Evolutionary conservation across 1,284 basidiomycete species (phyloP), one percentile per base, ranked within the genome.

Genomic region (Ceratobasidium sp.): DNA sequence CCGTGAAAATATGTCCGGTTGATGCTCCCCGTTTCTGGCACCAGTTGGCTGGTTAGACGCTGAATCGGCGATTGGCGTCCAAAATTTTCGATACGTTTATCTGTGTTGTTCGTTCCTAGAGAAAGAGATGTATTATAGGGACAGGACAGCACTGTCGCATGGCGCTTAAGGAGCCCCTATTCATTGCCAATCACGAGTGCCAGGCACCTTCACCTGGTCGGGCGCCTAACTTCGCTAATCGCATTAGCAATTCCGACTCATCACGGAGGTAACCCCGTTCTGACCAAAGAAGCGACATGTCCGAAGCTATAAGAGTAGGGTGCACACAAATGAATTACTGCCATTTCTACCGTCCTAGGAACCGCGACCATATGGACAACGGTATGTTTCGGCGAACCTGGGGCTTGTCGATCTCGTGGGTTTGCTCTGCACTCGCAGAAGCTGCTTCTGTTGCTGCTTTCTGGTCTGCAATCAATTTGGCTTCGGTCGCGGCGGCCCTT

Each of bases 311-410:
- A 6, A 61, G 45, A 8, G 15, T 35, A 35, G 45, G n/a, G 45
- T 56, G 20, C 23, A 68, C n/a, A 39, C 42, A 56, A 56, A 68
- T 54, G 49, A 54, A 68, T 68, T 54, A 15, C 33, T 56, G 17
- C 23, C 26, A 33, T 15, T 13, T 33, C 42, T 53, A 74, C 53
- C 71, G 71, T 11, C 71, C 71, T n/a, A 61, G 45, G 26, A 74
- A 74, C 26, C 71, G 51, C n/a, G 53, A 42, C 68, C 68, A 71
- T 28, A 71, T 58, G 51, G 68, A 71, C 20, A 39, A 61, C 15
- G 42, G 45, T 10, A 31, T 35, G 35, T 37, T 51, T 37, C 53
- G 56, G 5, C 13, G 39, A 28, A 39, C 26, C 42, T 37, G 54
- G 47, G 45, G 10, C 37, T n/a, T n/a, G n/a, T 71, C 68, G 37